Conservation (phyloP, 2,329 filamentous ascomycete genomes). For the Aureobasidium musti region DNA sequence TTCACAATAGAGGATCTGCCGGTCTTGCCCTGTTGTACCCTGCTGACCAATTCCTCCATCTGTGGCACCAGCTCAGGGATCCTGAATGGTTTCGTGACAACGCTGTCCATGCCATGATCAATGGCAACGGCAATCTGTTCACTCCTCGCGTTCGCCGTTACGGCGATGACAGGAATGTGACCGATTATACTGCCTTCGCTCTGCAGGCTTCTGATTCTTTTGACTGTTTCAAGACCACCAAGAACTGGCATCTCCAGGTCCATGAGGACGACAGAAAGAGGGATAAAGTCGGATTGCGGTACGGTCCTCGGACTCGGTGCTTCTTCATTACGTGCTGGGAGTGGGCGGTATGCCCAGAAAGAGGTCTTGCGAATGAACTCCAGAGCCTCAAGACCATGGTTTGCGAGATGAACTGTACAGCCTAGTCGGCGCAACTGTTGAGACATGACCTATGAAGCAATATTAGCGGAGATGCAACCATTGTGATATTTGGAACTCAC, state of each 20-base stretch:
- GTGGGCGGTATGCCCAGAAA: conserved; percentile 23
- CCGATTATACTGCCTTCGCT: conserved; percentile 57
- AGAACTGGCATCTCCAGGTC: conserved; percentile 70
- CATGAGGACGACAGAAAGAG: conserved; percentile 27
- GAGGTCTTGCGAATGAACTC: conserved; percentile 34
- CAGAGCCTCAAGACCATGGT: conserved; percentile 38
- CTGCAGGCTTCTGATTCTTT: conserved; percentile 63
- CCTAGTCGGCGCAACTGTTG: conserved; percentile 37
- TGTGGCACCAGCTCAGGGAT: conserved; percentile 42
- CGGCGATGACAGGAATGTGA: conserved; percentile 70
- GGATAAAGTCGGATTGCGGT: background rate
- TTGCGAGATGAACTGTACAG: conserved; percentile 36
- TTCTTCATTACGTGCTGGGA: background rate
- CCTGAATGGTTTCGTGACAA: conserved; percentile 43
- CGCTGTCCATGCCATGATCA: conserved; percentile 34
- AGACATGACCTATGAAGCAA: conserved; percentile 34
- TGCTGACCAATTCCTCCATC: conserved; percentile 52
- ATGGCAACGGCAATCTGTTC: conserved; percentile 40
- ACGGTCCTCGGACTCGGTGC: background rate
- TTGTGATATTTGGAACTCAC: background rate
- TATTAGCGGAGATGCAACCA: background rate
- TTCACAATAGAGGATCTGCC: background rate
- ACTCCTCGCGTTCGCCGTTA: conserved; percentile 71
- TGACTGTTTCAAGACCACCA: conserved; percentile 71
- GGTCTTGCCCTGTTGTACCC: conserved; percentile 25